Evolutionary conservation across 1,284 basidiomycete species (phyloP), one percentile per base, ranked within the genome.

Genomic region (Omphalotus olearius): DNA sequence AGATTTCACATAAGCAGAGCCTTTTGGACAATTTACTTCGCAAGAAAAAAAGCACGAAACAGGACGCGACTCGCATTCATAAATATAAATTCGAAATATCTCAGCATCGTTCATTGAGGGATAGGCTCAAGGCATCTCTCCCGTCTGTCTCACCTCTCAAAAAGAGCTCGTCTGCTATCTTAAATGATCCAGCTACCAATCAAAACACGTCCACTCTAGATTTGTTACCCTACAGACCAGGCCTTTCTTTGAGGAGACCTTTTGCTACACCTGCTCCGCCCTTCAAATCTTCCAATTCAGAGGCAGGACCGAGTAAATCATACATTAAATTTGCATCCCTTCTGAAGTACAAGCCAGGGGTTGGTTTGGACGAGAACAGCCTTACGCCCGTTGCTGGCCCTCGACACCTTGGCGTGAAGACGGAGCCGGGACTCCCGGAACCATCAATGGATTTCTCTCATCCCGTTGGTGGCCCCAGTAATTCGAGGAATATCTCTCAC

Each of bases 41-140:
- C 26, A 72, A 72, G 58, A 48, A 42, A 9, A 60, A 46, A 6
- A 64, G 62, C 45, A 61, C 60, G 9, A 66, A 66, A 56, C 52
- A 60, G 0, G 69, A 74, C 36, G 7, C 51, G 7, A 70, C 65
- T 2, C 59, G 67, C 23, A 60, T 70, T 5, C 16, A 13, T 0
- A 59, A 55, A 0, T 55, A 60, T 23, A 52, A 57, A 11, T 23
- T 23, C 2, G 56, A 64, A 20, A 36, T 70, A 4, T 39, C 38
- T 9, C 50, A 48, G 0, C 56, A 70, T 14, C 55, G 59, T 14
- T 47, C 49, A 6, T 44, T 56, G 45, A 70, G 66, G 50, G 61
- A 63, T 9, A 50, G 60, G 11, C 56, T 60, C 41, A 64, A 61
- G 42, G 57, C 59, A 1, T 54, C 58, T 1, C 59, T 71, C 46